Percentiles rank a stretch among this genome's conserved stretches.
Conservation (phyloP, 805 yeast species). For the Candida sakaeoensis region DNA sequence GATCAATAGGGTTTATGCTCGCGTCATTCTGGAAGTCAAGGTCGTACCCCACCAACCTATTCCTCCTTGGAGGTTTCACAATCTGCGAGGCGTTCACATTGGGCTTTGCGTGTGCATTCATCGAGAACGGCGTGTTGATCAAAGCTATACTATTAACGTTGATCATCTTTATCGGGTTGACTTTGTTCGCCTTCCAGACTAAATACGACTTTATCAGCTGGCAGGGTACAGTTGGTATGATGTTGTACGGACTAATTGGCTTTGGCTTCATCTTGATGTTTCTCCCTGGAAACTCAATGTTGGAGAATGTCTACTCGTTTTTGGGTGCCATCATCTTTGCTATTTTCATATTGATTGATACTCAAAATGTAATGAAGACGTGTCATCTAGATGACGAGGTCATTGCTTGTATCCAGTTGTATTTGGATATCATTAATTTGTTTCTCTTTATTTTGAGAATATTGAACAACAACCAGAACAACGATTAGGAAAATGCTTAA, state of each 20-base stretch:
- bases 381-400: conserved; percentile 81
- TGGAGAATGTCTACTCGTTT: conserved; percentile 65
- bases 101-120: conserved; percentile 61
- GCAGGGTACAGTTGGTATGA: conserved; percentile 54
- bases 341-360: conserved; percentile 72
- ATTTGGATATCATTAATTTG: conserved; percentile 78
- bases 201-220: conserved; percentile 70
- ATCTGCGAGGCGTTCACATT: conserved; percentile 68
- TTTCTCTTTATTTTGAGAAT: conserved; percentile 74
- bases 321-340: conserved; percentile 73
- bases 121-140: conserved; percentile 60
- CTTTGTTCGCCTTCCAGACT: conserved; percentile 72
- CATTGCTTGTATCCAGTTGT: conserved; percentile 72
- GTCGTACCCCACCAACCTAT: conserved; percentile 63
- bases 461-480: conserved; percentile 30
- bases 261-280: conserved; percentile 69
- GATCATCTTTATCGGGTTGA: conserved; percentile 70
- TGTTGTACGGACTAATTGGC: conserved; percentile 66
- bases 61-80: conserved; percentile 64
- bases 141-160: conserved; percentile 70
- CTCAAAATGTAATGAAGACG: conserved; percentile 73
- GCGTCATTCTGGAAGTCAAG: conserved; percentile 62
- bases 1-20: conserved; percentile 61
- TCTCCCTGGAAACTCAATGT: conserved; percentile 46
- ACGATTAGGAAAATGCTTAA: conserved; percentile 12